A percentile compares a stretch with the other conserved stretches of the same genome.
Conservation (phyloP, 148 eudicot genomes). For the Bassia scoparia region DNA sequence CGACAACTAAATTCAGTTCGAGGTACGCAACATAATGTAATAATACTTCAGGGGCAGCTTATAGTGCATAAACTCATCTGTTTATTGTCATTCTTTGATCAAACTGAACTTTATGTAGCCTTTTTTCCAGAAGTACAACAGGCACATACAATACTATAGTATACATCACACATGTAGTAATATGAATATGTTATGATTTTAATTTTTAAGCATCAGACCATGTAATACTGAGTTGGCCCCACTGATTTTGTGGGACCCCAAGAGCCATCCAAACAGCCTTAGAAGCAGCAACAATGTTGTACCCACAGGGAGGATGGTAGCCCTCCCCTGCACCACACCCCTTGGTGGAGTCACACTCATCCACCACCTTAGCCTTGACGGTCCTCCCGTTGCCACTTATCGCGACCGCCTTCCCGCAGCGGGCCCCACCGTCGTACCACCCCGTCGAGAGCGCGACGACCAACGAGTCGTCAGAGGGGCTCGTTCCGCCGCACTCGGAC, state of each 20-base stretch:
- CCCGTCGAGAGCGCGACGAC: conserved; percentile 48
- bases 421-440: conserved; percentile 33
- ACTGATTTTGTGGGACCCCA: conserved; percentile 24
- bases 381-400: conserved; percentile 33
- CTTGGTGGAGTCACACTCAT: conserved; percentile 45
- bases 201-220: conserved; percentile 46
- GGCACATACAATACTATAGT: no score
- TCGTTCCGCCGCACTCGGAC: conserved; percentile 30
- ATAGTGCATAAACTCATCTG: no score
- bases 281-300: conserved; percentile 40
- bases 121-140: no score
- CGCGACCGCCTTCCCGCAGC: conserved; percentile 32
- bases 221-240: conserved; percentile 32
- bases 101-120: neutral
- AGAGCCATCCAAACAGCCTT: conserved; percentile 44
- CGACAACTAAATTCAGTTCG: no score
- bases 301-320: conserved; percentile 45
- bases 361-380: conserved; percentile 44
- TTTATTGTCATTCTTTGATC: neutral
- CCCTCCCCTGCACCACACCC: conserved; percentile 46
- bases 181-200: no score
- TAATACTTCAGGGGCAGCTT: neutral
- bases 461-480: conserved; percentile 27
- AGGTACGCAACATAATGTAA: no score
- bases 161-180: no score